Evolutionary conservation across 331 rosid genomes (phyloP).

Genomic region (Quercus phellos): DNA sequence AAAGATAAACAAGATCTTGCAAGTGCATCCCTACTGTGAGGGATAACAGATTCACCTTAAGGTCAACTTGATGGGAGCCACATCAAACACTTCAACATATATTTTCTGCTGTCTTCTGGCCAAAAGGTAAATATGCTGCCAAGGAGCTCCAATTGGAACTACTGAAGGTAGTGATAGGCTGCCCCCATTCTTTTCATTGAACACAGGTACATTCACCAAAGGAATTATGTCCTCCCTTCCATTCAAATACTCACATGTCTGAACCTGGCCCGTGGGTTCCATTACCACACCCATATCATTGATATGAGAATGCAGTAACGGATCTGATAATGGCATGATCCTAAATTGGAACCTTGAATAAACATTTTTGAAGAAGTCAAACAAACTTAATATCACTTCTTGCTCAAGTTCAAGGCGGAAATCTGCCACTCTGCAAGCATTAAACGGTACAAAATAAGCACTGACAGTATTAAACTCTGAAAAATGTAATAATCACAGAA

Average conservation of each 20-base stretch:
- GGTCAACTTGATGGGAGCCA: constrained; percentile 77
- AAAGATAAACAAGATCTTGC: constrained; percentile 1
- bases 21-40: constrained; percentile 4
- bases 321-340: constrained; percentile 46
- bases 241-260: constrained; percentile 28
- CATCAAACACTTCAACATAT: constrained; percentile 72
- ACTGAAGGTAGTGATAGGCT: constrained; percentile 50
- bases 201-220: constrained; percentile 26
- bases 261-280: constrained; percentile 36
- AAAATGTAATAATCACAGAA: constrained; percentile 16
- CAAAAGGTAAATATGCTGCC: constrained; percentile 86
- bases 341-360: constrained; percentile 51
- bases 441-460: constrained; percentile 28
- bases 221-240: constrained; percentile 35
- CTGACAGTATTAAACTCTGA: background rate
- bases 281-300: constrained; percentile 27
- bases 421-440: constrained; percentile 78
- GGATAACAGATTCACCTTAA: constrained; percentile 48
- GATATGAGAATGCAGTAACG: constrained; percentile 14
- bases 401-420: constrained; percentile 88
- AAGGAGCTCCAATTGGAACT: constrained; percentile 94
- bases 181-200: constrained; percentile 30
- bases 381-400: constrained; percentile 80
- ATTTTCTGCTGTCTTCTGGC: constrained; percentile 88
- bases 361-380: constrained; percentile 62